Conservation (phyloP, 768 basidiomycete genomes). For the Lentinula boryana region DNA sequence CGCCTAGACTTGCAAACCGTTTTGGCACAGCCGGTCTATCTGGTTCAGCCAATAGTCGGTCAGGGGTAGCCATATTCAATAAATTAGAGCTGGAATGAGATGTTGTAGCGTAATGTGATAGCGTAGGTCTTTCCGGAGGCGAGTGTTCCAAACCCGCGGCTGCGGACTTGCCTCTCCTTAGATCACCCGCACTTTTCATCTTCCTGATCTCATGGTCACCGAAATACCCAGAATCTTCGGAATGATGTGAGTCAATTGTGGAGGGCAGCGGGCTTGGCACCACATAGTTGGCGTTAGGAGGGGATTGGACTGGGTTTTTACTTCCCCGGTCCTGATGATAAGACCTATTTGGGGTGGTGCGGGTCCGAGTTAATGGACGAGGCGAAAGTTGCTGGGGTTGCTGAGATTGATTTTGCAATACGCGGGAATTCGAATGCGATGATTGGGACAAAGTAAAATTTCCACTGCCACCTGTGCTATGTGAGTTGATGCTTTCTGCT, state of each 20-base stretch:
- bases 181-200: conserved; percentile 86
- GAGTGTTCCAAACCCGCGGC: conserved; percentile 20
- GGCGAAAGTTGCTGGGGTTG: conserved; percentile 10
- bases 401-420: conserved; percentile 17
- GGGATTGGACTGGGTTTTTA: conserved; percentile 9
- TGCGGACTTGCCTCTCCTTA: conserved; percentile 43
- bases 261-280: conserved; percentile 3
- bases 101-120: conserved; percentile 42
- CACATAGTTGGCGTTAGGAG: conserved; percentile 18
- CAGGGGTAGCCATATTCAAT: conserved; percentile 28
- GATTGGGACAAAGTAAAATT: conserved; percentile 22
- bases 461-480: neutral
- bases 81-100: conserved; percentile 72
- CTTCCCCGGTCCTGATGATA: conserved; percentile 34
- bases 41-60: conserved; percentile 12
- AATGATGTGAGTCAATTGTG: conserved; percentile 11
- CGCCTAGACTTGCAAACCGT: conserved; percentile 65
- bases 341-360: conserved; percentile 66
- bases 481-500: neutral
- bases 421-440: conserved; percentile 14
- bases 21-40: conserved; percentile 35
- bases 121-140: conserved; percentile 31
- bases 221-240: conserved; percentile 35
- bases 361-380: conserved; percentile 58
- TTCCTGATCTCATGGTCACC: conserved; percentile 62